Base-by-base conservation (phyloP, 2,329 filamentous ascomycete species). In the Colletotrichum tropicicola region DNA sequence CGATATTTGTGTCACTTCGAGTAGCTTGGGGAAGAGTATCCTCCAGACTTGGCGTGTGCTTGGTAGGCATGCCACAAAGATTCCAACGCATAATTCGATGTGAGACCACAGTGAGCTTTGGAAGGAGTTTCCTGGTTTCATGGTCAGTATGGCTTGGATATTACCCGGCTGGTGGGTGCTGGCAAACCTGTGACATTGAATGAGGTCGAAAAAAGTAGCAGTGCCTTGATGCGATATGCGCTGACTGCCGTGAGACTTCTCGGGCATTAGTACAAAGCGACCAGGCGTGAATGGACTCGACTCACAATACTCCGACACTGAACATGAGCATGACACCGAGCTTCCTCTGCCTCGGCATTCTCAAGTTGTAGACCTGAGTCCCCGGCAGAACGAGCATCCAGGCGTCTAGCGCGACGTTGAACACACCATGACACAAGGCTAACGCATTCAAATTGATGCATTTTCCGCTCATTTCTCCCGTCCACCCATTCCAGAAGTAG, bases 351-450 rank as follows among this genome's bases (percentile, higher is more conserved):
- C 68, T 71, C 37, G 72, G 70, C 49, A 80, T 63, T 2, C 73
- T 68, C 27, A 80, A 67, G 2, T 69, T 55, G 4, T 72, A 60
- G 4, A 80, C 47, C n/a, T 77, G 73, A 6, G 74, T 72, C 10
- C 83, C 73, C 0, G 83, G 82, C 4, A 84, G 67, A 0, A 73
- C 71, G 30, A 84, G 74, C 51, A 82, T 80, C 51, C 78, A 69
- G 5, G 81, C 17, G 65, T 85, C 82, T 21, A 81, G 76, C 0
- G 75, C 63, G 28, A 85, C 83, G 57, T 81, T 83, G 51, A 83
- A 72, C 0, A 68, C 75, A 1, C 82, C 78, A 55, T 75, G 74
- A 21, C 76, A 70, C 73, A 80, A 83, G 27, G 72, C 74, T 27
- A 80, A 77, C 3, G 71, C 71, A 21, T 74, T 76, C 56, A 81